These are phyloP conservation scores for Dendrobium catenatum DNA, from an alignment of 106 monocot genomes.

Conservation along the genomic window DNA sequence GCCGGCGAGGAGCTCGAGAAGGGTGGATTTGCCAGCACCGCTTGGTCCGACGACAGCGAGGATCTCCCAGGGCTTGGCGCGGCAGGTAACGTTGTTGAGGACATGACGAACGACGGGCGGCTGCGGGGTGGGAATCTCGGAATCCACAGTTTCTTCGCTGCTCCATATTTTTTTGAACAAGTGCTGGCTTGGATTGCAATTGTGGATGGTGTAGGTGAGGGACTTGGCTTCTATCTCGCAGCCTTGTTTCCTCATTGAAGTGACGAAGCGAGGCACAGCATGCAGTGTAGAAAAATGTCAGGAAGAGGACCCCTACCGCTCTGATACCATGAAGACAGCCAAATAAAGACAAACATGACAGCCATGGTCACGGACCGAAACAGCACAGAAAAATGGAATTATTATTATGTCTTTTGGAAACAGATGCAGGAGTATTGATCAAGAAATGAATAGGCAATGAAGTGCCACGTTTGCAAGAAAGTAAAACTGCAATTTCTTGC, in stretches of 20 bases:
- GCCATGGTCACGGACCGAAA: too few species aligned
- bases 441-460: too few species aligned
- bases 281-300: too few species aligned
- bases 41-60: conserved; percentile 90
- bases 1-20: conserved; percentile 74
- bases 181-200: conserved; percentile 9
- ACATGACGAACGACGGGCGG: conserved; percentile 24
- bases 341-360: too few species aligned
- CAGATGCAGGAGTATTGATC: too few species aligned
- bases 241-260: conserved; percentile 35
- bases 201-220: conserved; percentile 53
- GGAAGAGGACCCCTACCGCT: too few species aligned
- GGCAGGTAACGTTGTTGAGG: conserved; percentile 54
- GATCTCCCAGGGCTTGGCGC: conserved; percentile 65
- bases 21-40: conserved; percentile 91
- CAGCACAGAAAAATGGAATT: too few species aligned
- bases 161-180: conserved; percentile 36
- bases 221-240: conserved; percentile 65
- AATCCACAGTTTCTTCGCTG: conserved; percentile 13
- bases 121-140: background rate
- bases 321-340: too few species aligned
- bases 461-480: too few species aligned
- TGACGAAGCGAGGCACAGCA: too few species aligned
- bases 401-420: too few species aligned
- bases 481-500: too few species aligned